Conservation (phyloP, 2,329 filamentous ascomycete species). For the Colletotrichum acutatum region DNA sequence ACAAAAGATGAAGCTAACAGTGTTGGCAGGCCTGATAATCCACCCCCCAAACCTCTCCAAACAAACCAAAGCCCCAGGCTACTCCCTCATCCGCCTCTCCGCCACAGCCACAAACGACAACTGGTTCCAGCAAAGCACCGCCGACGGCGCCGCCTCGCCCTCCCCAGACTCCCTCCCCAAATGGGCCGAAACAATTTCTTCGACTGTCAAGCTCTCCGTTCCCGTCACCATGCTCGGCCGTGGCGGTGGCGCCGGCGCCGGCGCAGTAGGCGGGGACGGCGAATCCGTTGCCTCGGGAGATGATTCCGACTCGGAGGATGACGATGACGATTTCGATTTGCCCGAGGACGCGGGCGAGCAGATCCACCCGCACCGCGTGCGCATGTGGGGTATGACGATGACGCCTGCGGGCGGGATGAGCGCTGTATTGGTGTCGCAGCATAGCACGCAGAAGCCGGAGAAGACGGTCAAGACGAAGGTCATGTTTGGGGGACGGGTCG, state of each 20-base stretch:
- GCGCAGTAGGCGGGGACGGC: conserved; percentile 43
- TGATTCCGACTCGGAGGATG: conserved; percentile 38
- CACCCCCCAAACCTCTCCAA: conserved; percentile 49
- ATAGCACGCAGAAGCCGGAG: conserved; percentile 61
- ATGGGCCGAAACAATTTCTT: conserved; percentile 62
- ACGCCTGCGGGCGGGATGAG: conserved; percentile 64
- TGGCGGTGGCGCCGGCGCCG: conserved; percentile 39
- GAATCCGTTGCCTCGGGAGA: conserved; percentile 31
- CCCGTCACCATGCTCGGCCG: conserved; percentile 57
- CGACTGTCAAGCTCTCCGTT: conserved; percentile 55
- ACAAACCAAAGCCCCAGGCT: conserved; percentile 52
- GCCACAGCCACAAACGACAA: conserved; percentile 61
- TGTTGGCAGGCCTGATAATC: conserved; percentile 57
- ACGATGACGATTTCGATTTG: conserved; percentile 44
- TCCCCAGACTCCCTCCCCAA: conserved; percentile 34
- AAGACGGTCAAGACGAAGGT: conserved; percentile 51
- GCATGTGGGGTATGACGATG: conserved; percentile 63
- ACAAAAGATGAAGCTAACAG: conserved; percentile 14
- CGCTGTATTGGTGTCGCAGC: conserved; percentile 60
- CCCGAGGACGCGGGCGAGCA: conserved; percentile 50
- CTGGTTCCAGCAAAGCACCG: conserved; percentile 65
- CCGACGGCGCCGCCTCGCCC: conserved; percentile 39
- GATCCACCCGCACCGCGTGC: conserved; percentile 60
- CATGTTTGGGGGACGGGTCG: conserved; percentile 46
- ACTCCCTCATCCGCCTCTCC: conserved; percentile 64